Base-by-base conservation (phyloP, 345 rosid species). In the Corymbia maculata region DNA sequence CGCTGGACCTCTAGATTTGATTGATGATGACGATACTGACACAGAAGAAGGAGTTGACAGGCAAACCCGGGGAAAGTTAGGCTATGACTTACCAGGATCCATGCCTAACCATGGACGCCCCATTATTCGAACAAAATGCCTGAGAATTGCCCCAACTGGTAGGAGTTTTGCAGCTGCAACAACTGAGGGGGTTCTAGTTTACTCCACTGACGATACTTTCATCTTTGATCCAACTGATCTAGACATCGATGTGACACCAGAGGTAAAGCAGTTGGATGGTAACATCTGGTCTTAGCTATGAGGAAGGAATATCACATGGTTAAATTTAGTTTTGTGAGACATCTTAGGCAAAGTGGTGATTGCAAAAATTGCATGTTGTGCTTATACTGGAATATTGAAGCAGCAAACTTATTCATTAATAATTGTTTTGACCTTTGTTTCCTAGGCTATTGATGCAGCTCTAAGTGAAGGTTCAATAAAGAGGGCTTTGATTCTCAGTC, bases 201-300 rank as follows among this genome's bases (percentile, higher is more conserved):
- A 90, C 93, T 97, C 99, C 86, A 92, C 95, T 55, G 99, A 98
- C 53, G 99, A 97, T 4, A 94, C 98, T 70, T 98, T 97, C 86
- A 95, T 98, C 91, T 97, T 98, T 47, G 99, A 97, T 92, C 99
- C 99, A 47, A 94, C 99, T 13, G 99, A 98, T 93, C 99, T 98
- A 85, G 99, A 95, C 93, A 96, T 98, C 28, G 99, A 97, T 87
- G 99, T 98, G 64, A 98, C 99, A 86, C 98, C 99, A 55, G 97
- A 97, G 96, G 99, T 98, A 92, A 87, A 42, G 84, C 28, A 75
- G 84, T 75, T 75, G 84, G 84, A 75, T 75, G 84, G 15, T 75
- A 42, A 75, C 84, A 19, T 75, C 49, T 75, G 28, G 84, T 75
- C 49, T 75, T 75, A 36, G 84, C 84, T 42, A 44, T 75, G 84